Evolutionary conservation across 176 grass and related monocot species (phyloP), one percentile per base, ranked within the genome.

Genomic region (Aegilops longissima): DNA sequence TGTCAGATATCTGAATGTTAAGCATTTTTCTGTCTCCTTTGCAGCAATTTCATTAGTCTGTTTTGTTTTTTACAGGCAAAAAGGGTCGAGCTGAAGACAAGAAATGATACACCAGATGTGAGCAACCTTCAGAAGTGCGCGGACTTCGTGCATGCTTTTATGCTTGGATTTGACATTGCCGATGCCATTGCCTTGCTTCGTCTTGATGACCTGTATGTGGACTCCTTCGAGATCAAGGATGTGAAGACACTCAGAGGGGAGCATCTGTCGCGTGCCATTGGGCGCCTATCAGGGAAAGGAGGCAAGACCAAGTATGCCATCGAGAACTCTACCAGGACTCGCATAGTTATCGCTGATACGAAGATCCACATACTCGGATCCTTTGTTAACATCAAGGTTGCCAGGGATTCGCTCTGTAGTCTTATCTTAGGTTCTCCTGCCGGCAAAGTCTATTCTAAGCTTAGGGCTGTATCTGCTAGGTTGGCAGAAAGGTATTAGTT

Each of bases 351-450:
- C 6, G 95, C 95, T 8, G 91, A 98, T 80, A 90, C 91, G 7
- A 98, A 95, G 89, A 95, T 98, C 51, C 95, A 98, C 80, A 98
- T 98, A 86, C 87, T 98, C 12, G 95, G 95, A 20, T 98, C 95
- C 42, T 98, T 98, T 56, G 85, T 98, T 59, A 98, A 98, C 89
- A 98, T 98, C 67, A 98, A 98, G 88, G 90, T 98, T 61, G 96
- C 96, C 1, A 70, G 92, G 23, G 96, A 98, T 86, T 98, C 96
- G 16, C 90, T 98, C 13, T 95, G 93, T 84, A 94, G 93, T 54
- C 93, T 98, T 24, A 98, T 98, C 87, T 80, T 96, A 51, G 96
- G 96, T 47, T 95, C 91, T 85, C 92, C 95, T 70, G 95, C 95
- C 6, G 95, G 93, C 13, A 95, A 98, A 72, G 95, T 98, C 23